phyloP scores from a whole-genome alignment of 306 rosid genomes.

The Luffa acutangula region DNA sequence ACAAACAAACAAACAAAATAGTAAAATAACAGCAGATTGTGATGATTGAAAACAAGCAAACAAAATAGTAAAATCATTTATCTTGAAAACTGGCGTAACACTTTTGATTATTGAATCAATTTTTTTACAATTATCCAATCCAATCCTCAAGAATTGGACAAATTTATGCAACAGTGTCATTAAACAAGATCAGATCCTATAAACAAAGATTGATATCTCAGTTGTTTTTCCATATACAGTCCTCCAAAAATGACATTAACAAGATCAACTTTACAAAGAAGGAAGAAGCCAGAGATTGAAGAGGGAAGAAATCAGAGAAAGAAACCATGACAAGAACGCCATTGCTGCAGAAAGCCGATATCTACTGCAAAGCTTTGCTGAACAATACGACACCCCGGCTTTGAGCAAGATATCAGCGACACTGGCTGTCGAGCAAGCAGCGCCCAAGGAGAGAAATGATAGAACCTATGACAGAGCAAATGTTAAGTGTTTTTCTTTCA shows the following conservation, averaged over 20 bases:
- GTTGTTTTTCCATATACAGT: neutral
- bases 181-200: neutral
- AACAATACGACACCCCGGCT: conserved; percentile 34
- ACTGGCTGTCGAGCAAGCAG: conserved; percentile 75
- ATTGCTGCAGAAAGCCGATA: conserved; percentile 70
- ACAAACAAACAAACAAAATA: no score
- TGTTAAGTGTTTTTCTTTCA: conserved; percentile 1
- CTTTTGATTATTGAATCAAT: neutral
- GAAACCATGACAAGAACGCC: conserved; percentile 92
- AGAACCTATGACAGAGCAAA: conserved; percentile 38
- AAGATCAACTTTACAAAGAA: conserved; percentile 24
- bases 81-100: neutral
- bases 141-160: neutral
- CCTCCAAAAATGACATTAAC: neutral
- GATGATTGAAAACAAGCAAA: neutral
- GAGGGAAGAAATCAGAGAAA: conserved; percentile 49
- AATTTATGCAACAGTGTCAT: neutral
- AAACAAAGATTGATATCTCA: neutral
- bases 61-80: neutral
- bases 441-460: conserved; percentile 60
- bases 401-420: conserved; percentile 38
- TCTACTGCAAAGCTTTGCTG: conserved; percentile 47
- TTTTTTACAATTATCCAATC: neutral
- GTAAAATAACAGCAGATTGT: neutral
- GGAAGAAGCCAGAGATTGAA: conserved; percentile 83